A percentile compares a stretch with the other conserved stretches of the same genome.
Conservation (phyloP, 495 filamentous ascomycete genomes). For the Podospora conica region DNA sequence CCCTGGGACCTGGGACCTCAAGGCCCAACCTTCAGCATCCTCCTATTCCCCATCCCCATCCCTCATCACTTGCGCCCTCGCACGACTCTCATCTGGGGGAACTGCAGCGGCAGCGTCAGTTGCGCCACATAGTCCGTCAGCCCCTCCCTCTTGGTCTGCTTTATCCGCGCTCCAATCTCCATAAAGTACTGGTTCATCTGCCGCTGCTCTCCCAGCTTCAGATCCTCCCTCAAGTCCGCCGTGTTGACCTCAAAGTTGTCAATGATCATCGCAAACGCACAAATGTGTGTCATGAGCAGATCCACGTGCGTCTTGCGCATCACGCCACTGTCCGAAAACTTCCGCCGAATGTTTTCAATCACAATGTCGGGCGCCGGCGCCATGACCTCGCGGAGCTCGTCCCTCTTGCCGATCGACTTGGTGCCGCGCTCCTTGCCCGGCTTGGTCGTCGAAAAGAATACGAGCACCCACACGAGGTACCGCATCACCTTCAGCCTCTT, state of each 20-base stretch:
- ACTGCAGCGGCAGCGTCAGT: slow-evolving; percentile 72
- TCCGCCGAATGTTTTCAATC: slow-evolving; percentile 59
- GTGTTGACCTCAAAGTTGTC: slow-evolving; percentile 76
- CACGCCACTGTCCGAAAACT: slow-evolving; percentile 57
- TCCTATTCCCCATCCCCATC: background rate
- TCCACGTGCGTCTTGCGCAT: slow-evolving; percentile 60
- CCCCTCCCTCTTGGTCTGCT: slow-evolving; percentile 43
- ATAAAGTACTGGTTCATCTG: slow-evolving; percentile 63
- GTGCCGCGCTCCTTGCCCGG: slow-evolving; percentile 36
- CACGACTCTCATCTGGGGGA: slow-evolving; percentile 55
- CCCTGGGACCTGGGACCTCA: background rate
- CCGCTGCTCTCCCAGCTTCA: slow-evolving; percentile 60
- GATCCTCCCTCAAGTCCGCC: slow-evolving; percentile 67
- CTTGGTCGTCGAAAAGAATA: slow-evolving; percentile 45
- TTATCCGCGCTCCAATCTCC: slow-evolving; percentile 71
- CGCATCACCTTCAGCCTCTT: slow-evolving; percentile 56
- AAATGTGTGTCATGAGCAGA: slow-evolving; percentile 62
- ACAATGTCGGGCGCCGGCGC: slow-evolving; percentile 54
- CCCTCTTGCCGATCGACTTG: slow-evolving; percentile 39
- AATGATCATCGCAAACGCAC: slow-evolving; percentile 59
- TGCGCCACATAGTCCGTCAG: slow-evolving; percentile 55
- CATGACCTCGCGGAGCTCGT: slow-evolving; percentile 43
- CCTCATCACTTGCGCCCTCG: slow-evolving; percentile 12
- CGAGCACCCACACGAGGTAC: slow-evolving; percentile 60
- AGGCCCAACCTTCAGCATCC: background rate